Base-by-base conservation (phyloP, 2,329 filamentous ascomycete species). In the Elsinoe arachidis region DNA sequence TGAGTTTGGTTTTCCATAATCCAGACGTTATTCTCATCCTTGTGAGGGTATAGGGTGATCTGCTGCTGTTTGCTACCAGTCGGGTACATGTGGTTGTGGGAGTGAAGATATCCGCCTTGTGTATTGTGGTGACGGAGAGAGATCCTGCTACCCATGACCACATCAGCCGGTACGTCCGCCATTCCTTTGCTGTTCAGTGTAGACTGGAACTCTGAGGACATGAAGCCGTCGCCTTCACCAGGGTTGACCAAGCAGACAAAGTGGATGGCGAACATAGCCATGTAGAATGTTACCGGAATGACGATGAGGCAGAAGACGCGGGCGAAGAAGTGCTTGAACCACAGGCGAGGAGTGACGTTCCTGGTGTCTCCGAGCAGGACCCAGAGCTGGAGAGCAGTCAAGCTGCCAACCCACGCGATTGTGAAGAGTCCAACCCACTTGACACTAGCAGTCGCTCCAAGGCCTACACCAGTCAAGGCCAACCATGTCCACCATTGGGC, bases 401-500 rank as follows among this genome's bases (percentile, higher is more conserved):
- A 81, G 72, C 80, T 83, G 61, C 93, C 93, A 64, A 99, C 90
- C 93, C 93, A 99, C 51, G 92, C 93, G 72, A 96, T 96, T 62
- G 93, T 99, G 78, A 99, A 97, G 55, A 99, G 80, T 53, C 93
- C 93, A 68, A 99, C 93, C 93, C 93, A 99, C 78, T 99, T 99
- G 68, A 97, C 91, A 75, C 92, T 97, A 61, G 86, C 83, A 6
- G 93, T 97, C 53, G 92, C 86, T 61, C 93, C 93, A 53, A 99
- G 79, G 37, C 87, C 88, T 43, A 99, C 76, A 65, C 93, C 93
- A 44, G 88, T 95, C 69, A 89, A 84, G 58, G 81, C 80, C 56
- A 99, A 81, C 92, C 93, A 99, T 76, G 97, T 96, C 93, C 93
- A 99, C 93, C 93, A 99, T 67, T 84, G 86, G 7, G 87, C 81